Evolutionary conservation across 1,284 basidiomycete species (phyloP).

Genomic region (Ganoderma leucocontextum): DNA sequence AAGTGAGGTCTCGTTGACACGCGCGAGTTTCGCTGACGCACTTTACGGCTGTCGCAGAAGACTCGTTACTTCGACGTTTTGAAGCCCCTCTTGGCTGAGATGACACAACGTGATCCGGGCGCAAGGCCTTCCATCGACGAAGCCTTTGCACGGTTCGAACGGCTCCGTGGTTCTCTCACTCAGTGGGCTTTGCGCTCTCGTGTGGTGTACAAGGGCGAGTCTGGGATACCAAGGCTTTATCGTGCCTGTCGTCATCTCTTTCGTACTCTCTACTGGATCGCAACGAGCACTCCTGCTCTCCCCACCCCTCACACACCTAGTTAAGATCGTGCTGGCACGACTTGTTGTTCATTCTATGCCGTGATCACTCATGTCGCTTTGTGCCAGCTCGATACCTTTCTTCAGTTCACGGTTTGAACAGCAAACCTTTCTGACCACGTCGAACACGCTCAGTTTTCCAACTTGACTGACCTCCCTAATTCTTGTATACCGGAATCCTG

Average conservation of each 20-base stretch:
- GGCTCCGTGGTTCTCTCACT: background rate
- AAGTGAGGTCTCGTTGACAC: background rate
- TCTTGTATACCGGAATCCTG: too few species aligned
- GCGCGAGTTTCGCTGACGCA: background rate
- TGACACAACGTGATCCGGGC: conserved; percentile 40
- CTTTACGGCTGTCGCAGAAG: conserved; percentile 15
- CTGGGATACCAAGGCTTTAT: conserved; percentile 4
- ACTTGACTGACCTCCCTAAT: too few species aligned
- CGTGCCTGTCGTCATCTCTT: background rate
- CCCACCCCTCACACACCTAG: background rate
- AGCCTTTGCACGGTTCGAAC: conserved; percentile 13
- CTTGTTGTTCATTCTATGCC: too few species aligned
- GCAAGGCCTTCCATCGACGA: conserved; percentile 37
- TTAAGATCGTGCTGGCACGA: background rate
- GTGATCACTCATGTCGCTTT: too few species aligned
- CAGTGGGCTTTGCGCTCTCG: conserved; percentile 21
- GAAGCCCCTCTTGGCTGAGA: conserved; percentile 39
- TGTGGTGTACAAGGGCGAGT: conserved; percentile 8
- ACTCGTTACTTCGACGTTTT: conserved; percentile 41
- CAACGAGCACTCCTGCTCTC: background rate
- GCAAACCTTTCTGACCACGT: too few species aligned
- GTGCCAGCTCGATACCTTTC: background rate
- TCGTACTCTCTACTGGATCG: background rate
- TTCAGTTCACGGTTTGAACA: too few species aligned
- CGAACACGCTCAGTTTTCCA: too few species aligned